These are phyloP conservation scores for Debaryomyces coudertii DNA, from an alignment of 1,139 yeast genomes.

Conservation along the genomic window DNA sequence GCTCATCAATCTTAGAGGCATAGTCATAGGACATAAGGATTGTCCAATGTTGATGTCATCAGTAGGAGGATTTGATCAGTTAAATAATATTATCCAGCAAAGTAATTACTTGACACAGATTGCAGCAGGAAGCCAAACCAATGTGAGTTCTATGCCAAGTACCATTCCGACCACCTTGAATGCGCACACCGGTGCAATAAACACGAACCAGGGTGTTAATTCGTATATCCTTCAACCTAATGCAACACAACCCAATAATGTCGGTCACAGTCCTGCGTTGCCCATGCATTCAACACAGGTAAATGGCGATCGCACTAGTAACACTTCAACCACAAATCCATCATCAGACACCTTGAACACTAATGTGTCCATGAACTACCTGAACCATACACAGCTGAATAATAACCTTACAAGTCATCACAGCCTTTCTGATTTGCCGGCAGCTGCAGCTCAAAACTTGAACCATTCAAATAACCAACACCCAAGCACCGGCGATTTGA, in stretches of 20 bases:
- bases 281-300: conserved; percentile 5
- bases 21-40: conserved; percentile 42
- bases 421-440: conserved; percentile 35
- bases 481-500: conserved; percentile 23
- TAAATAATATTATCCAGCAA: conserved; percentile 37
- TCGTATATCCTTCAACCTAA: conserved; percentile 3
- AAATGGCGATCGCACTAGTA: conserved; percentile 3
- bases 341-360: conserved; percentile 22
- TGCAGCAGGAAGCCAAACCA: conserved; percentile 22
- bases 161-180: conserved; percentile 38
- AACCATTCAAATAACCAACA: conserved; percentile 13
- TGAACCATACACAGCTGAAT: not conserved
- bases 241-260: not conserved
- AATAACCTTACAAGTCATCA: conserved; percentile 20
- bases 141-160: conserved; percentile 32
- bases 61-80: conserved; percentile 43
- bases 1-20: conserved; percentile 51
- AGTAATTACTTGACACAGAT: conserved; percentile 33
- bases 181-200: conserved; percentile 14
- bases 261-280: not conserved
- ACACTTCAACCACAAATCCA: conserved; percentile 9
- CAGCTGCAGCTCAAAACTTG: conserved; percentile 32
- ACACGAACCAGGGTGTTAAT: not conserved
- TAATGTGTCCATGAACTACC: conserved; percentile 6
- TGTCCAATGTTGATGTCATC: conserved; percentile 38